Evolutionary conservation across 805 yeast species (phyloP), one percentile per base, ranked within the genome.

Genomic region (Candida stauntonica): DNA sequence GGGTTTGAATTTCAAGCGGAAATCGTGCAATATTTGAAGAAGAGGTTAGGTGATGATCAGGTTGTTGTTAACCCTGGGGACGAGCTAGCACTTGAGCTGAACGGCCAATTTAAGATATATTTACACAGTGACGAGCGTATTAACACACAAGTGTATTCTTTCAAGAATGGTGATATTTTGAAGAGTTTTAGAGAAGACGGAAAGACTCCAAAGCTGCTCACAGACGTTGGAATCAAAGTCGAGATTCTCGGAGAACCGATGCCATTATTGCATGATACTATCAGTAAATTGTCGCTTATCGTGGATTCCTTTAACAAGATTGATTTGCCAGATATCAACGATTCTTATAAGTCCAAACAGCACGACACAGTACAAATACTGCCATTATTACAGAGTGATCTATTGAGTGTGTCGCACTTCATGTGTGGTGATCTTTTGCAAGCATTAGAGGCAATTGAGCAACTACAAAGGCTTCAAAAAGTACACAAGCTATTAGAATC

Each of bases 81-180:
- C 40, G 51, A 47, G 15, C 48, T 54, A 17, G 29, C 35, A 2
- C 26, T 51, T 12, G 21, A 36, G n/a, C 20, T 53, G 4, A 31
- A 29, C 26, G 46, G 38, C 2, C 14, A 17, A 19, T 46, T 42
- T 23, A 33, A 39, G 20, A 6, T 54, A 2, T 39, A 37, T 3
- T 14, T 54, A 2, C 33, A 36, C 1, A 37, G 32, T 16, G 59
- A 54, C 42, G 59, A 51, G 7, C 29, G 45, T 15, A 17, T 46
- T 2, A 13, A 26, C 3, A 20, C 48, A 2, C 24, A n/a, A 18
- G 17, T 36, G 19, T 41, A 41, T 24, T 14, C 26, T 1, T 7
- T 33, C 24, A 27, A 34, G 13, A 29, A 34, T 12, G 45, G 39
- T 3, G 14, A n/a, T 7, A 5, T 37, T 14, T 14, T 17, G 12